Percentiles rank a stretch among this genome's conserved stretches.
These are phyloP conservation scores for Stylosanthes scabra DNA, from an alignment of 331 rosid genomes.

Conservation along the genomic window DNA sequence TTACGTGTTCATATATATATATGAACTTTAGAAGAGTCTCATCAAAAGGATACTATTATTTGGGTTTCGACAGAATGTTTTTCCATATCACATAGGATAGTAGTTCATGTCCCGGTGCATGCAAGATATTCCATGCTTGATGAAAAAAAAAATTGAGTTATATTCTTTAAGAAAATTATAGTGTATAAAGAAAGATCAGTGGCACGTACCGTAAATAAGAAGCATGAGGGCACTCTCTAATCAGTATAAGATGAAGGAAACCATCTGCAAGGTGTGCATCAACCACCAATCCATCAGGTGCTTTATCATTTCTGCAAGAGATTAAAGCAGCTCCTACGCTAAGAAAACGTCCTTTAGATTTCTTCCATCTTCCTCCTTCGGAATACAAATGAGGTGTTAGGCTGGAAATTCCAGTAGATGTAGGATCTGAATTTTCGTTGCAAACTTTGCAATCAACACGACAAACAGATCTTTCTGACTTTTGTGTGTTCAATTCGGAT, in stretches of 20 bases:
- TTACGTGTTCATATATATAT: too few species aligned
- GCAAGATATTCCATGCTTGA: neutral
- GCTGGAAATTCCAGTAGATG: slow-evolving; percentile 40
- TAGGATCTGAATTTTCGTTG: slow-evolving; percentile 46
- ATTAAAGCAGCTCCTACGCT: slow-evolving; percentile 95
- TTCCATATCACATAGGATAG: neutral
- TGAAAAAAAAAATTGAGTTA: neutral
- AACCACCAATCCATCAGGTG: slow-evolving; percentile 96
- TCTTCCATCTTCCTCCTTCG: slow-evolving; percentile 71
- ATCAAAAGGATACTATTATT: neutral
- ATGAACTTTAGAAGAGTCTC: neutral
- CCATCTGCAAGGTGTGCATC: slow-evolving; percentile 98
- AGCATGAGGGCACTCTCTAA: slow-evolving; percentile 82
- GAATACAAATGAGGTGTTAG: slow-evolving; percentile 49
- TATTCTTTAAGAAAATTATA: neutral
- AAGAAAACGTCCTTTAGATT: slow-evolving; percentile 77
- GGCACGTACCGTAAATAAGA: slow-evolving; percentile 72
- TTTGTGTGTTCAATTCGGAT: slow-evolving; percentile 43
- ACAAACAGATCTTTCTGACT: slow-evolving; percentile 62
- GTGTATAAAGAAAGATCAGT: slow-evolving; percentile 26
- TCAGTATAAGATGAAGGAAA: slow-evolving; percentile 83
- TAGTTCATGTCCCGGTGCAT: neutral
- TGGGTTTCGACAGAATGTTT: too few species aligned
- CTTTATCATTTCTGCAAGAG: slow-evolving; percentile 86
- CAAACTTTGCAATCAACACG: slow-evolving; percentile 79